Percentiles rank a stretch among this genome's conserved stretches.
phyloP scores from a whole-genome alignment of 257 asterid genomes.

The Solanum boliviense region DNA sequence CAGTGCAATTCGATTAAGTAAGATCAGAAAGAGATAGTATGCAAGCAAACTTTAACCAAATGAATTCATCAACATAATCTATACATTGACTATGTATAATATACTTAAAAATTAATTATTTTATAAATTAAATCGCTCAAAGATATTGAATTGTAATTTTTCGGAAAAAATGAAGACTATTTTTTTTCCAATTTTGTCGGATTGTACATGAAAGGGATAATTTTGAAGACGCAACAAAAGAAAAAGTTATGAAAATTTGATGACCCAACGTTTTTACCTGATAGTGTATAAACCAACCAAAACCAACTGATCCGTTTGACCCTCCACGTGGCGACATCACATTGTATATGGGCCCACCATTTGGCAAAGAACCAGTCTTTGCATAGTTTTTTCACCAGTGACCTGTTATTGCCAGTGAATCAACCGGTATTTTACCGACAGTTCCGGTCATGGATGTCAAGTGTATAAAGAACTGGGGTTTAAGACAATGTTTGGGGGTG shows the following conservation, averaged over 20 bases:
- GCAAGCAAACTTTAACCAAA: background rate
- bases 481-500: slow-evolving; percentile 29
- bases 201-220: background rate
- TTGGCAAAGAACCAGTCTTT: slow-evolving; percentile 42
- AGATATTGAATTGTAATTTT: background rate
- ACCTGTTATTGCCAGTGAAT: slow-evolving; percentile 41
- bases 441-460: slow-evolving; percentile 39
- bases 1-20: background rate
- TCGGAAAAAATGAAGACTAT: background rate
- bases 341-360: slow-evolving; percentile 14
- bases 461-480: slow-evolving; percentile 61
- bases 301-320: slow-evolving; percentile 36
- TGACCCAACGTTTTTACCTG: slow-evolving; percentile 61
- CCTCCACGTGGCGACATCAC: slow-evolving; percentile 40
- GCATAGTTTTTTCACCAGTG: slow-evolving; percentile 29
- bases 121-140: background rate
- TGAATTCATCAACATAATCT: background rate
- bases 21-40: too few relatives aligned
- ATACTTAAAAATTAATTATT: background rate
- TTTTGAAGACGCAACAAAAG: background rate
- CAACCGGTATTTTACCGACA: slow-evolving; percentile 19
- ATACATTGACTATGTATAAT: background rate
- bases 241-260: slow-evolving; percentile 16
- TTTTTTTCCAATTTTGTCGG: background rate
- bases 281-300: slow-evolving; percentile 17